Percentiles rank a stretch among this genome's conserved stretches.
Evolutionary conservation across 148 eudicot genomes (phyloP).

Genomic region (Fagopyrum tataricum): DNA sequence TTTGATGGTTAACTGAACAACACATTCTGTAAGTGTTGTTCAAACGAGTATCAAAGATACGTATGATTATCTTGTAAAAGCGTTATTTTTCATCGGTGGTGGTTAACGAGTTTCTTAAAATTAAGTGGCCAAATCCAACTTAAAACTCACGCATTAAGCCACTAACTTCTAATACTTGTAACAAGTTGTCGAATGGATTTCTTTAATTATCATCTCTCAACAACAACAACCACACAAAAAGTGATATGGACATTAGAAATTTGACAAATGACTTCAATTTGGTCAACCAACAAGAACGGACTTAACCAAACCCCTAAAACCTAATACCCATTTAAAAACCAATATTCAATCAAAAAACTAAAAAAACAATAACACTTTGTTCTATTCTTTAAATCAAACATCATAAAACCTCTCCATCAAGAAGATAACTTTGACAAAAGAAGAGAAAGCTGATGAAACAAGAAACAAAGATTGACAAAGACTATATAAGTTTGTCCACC

Average conservation of each 20-base stretch:
- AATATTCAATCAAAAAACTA: neutral
- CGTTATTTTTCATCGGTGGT: too few relatives aligned
- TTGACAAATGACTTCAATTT: slow-evolving; percentile 3
- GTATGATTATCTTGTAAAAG: too few relatives aligned
- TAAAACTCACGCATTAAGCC: too few relatives aligned
- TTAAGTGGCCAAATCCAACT: too few relatives aligned
- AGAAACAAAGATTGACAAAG: slow-evolving; percentile 7
- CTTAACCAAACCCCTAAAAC: neutral
- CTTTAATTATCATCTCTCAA: neutral
- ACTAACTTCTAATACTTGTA: too few relatives aligned
- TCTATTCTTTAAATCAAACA: neutral
- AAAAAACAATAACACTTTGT: neutral
- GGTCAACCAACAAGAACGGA: neutral
- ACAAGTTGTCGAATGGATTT: too few relatives aligned
- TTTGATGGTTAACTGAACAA: too few relatives aligned
- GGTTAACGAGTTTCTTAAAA: too few relatives aligned
- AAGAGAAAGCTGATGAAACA: slow-evolving; percentile 4
- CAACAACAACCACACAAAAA: neutral
- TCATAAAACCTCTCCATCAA: neutral
- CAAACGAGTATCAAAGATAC: too few relatives aligned
- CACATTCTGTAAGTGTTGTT: too few relatives aligned
- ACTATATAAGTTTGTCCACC: neutral
- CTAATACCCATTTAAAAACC: neutral
- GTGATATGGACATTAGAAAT: neutral
- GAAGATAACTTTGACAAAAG: neutral